These are phyloP conservation scores for Epichloe uncinata DNA, from an alignment of 2,329 filamentous ascomycete species.

Conservation along the genomic window DNA sequence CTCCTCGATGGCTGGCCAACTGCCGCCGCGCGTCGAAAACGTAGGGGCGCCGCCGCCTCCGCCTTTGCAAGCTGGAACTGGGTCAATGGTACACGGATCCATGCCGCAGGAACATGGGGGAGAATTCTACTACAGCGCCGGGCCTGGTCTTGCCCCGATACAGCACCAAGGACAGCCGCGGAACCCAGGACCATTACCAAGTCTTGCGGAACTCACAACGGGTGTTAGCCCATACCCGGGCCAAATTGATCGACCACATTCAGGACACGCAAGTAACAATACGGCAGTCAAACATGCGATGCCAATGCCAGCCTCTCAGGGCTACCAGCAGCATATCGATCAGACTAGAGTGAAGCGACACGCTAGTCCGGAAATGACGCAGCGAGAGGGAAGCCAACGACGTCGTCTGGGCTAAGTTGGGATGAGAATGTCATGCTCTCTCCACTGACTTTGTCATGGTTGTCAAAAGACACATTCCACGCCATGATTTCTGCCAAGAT, in stretches of 20 bases:
- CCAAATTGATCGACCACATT: conserved; percentile 26
- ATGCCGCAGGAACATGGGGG: conserved; percentile 15
- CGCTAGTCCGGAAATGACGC: conserved; percentile 33
- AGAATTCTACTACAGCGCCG: conserved; percentile 18
- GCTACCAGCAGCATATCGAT: conserved; percentile 23
- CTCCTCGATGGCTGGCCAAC: conserved; percentile 21
- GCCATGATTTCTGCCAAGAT: background rate
- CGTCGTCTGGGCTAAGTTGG: conserved; percentile 15
- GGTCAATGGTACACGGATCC: conserved; percentile 10
- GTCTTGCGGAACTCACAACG: conserved; percentile 50
- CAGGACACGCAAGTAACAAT: conserved; percentile 7
- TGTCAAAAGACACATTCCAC: background rate
- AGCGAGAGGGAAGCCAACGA: conserved; percentile 33
- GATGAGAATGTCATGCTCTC: background rate
- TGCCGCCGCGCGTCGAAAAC: conserved; percentile 13
- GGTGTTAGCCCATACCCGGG: conserved; percentile 48
- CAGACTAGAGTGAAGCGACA: conserved; percentile 35
- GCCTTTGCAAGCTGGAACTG: conserved; percentile 12
- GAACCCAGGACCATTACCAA: conserved; percentile 38
- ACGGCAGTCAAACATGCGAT: conserved; percentile 24
- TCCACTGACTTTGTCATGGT: background rate
- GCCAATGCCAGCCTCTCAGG: conserved; percentile 20
- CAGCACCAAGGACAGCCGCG: conserved; percentile 28
- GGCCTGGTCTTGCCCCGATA: conserved; percentile 38
- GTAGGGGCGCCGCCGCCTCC: conserved; percentile 18